Evolutionary conservation across 345 rosid genomes (phyloP), one percentile per base, ranked within the genome.

Genomic region (Pugionium dolabratum): DNA sequence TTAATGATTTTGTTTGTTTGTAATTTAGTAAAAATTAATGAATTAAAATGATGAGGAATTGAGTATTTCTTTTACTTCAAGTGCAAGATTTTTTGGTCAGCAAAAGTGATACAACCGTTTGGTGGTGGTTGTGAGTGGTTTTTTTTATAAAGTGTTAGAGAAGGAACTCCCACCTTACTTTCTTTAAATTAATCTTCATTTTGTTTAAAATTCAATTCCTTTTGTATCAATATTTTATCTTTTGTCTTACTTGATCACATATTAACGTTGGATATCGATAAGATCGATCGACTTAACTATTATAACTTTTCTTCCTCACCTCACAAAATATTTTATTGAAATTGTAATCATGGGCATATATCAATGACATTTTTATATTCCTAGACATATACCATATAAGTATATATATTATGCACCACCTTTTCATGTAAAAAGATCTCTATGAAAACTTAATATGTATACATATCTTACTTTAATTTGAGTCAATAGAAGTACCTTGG

Each of bases 91-190:
- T 49, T 34, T 2, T 29, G 34, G 62, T 73, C 67, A 46, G 45
- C 56, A 9, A 73, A 73, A 73, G 62, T 65, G 60, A 59, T 73
- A 43, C 55, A 47, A 59, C 64, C 45, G 59, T 55, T 63, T 71
- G 70, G 69, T 71, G 72, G 66, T 59, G 62, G 77, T 66, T 59
- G 72, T 66, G 67, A 73, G 77, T 73, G 77, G 52, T 2, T 47
- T 64, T 65, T 47, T 59, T 5, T n/a, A n/a, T n/a, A n/a, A 53
- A 45, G 72, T 66, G 67, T 59, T 45, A 66, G 77, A 66, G 67
- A 66, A 66, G 72, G 72, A 73, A 66, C 63, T 47, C 51, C 41
- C 73, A 39, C 40, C 69, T 73, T 73, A 71, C 58, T 56, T 73
- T 43, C 10, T 35, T 58, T 37, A 46, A 3, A 1, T 8, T 71